phyloP scores from a whole-genome alignment of 2,329 filamentous ascomycete species.

The Fusarium begoniae region DNA sequence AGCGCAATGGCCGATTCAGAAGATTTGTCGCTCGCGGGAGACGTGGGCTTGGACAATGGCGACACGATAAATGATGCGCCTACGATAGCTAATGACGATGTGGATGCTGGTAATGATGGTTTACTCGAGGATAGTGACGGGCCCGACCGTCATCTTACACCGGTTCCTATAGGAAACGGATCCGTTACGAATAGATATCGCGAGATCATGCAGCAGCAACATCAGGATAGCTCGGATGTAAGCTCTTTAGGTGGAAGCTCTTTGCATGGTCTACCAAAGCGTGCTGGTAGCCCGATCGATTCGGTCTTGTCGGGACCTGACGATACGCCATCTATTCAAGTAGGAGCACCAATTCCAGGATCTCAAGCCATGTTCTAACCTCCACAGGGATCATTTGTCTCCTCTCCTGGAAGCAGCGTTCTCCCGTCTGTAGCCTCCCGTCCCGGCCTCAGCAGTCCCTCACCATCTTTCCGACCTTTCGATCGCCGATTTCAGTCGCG shows the following conservation, averaged over 20 bases:
- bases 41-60: slow-evolving; percentile 53
- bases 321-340: slow-evolving; percentile 85
- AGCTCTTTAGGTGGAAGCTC: slow-evolving; percentile 59
- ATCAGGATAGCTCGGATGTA: slow-evolving; percentile 60
- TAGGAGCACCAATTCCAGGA: slow-evolving; percentile 50
- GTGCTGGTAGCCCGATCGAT: slow-evolving; percentile 72
- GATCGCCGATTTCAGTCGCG: slow-evolving; percentile 94
- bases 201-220: slow-evolving; percentile 54
- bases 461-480: slow-evolving; percentile 89
- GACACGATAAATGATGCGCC: slow-evolving; percentile 47
- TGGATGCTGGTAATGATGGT: slow-evolving; percentile 24
- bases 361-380: slow-evolving; percentile 39
- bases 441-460: slow-evolving; percentile 72
- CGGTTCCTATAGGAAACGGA: slow-evolving; percentile 36
- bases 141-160: slow-evolving; percentile 27
- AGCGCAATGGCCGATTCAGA: slow-evolving; percentile 60
- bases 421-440: slow-evolving; percentile 75
- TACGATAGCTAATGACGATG: slow-evolving; percentile 24
- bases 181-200: slow-evolving; percentile 54
- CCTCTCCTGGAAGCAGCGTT: slow-evolving; percentile 78
- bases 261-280: slow-evolving; percentile 60
- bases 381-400: slow-evolving; percentile 66
- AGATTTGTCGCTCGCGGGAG: slow-evolving; percentile 54
- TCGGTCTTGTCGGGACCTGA: slow-evolving; percentile 80
- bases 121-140: slow-evolving; percentile 25